Evolutionary conservation across 2,329 filamentous ascomycete species (phyloP).

Genomic region (Lizonia empirigonia): DNA sequence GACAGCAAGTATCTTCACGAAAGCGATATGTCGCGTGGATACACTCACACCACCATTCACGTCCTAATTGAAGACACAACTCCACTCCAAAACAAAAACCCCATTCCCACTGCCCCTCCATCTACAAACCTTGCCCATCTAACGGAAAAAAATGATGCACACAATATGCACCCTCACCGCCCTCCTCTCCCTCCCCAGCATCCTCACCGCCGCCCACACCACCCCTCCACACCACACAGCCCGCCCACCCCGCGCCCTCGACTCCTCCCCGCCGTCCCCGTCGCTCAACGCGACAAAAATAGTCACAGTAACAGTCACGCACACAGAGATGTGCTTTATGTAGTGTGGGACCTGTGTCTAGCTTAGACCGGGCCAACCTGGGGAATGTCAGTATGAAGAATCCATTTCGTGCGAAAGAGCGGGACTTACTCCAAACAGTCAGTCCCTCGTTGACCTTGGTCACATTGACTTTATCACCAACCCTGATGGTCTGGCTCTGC

Average conservation of each 20-base stretch:
- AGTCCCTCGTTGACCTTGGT: slow-evolving; percentile 47
- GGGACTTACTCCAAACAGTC: slow-evolving; percentile 52
- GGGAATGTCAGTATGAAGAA: neutral
- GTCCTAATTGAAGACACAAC: no score
- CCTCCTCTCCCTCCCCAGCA: neutral
- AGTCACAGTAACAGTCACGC: neutral
- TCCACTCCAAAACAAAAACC: no score
- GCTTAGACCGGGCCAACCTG: slow-evolving; percentile 12
- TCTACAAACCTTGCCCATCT: no score
- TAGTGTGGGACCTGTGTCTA: neutral
- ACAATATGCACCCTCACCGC: neutral
- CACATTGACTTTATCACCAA: slow-evolving; percentile 54
- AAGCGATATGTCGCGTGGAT: no score
- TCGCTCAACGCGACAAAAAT: neutral
- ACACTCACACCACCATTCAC: no score
- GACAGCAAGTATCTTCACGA: no score
- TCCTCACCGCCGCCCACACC: neutral
- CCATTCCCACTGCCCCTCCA: neutral
- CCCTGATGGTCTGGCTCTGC: slow-evolving; percentile 26
- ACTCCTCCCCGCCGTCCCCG: neutral
- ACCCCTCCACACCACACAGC: neutral
- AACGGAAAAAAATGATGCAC: neutral
- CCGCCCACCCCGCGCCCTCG: neutral
- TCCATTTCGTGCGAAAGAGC: no score
- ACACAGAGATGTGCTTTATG: no score